These are phyloP conservation scores for Canariomyces notabilis DNA, from an alignment of 2,329 filamentous ascomycete genomes.

Conservation along the genomic window DNA sequence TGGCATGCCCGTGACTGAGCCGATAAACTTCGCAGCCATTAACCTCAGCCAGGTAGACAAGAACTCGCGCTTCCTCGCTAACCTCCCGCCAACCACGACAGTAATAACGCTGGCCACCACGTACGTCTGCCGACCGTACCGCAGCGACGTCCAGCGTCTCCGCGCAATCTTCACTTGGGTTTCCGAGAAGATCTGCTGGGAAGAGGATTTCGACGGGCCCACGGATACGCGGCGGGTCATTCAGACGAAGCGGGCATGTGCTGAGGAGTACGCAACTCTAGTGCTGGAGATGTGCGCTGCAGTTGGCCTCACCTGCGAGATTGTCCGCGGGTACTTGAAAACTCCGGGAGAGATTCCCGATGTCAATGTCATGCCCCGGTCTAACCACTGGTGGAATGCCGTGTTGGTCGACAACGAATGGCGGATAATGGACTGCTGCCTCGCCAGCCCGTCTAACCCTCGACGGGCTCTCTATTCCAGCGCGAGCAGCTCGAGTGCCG, in stretches of 20 bases:
- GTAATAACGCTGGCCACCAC: constrained; percentile 78
- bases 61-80: constrained; percentile 84
- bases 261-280: constrained; percentile 82
- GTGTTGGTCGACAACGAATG: constrained; percentile 91
- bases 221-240: constrained; percentile 80
- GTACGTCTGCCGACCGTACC: constrained; percentile 89
- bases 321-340: constrained; percentile 88
- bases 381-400: constrained; percentile 98
- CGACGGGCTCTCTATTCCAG: constrained; percentile 72
- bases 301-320: constrained; percentile 80
- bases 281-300: constrained; percentile 92
- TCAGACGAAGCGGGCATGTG: constrained; percentile 74
- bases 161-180: constrained; percentile 98
- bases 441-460: constrained; percentile 88
- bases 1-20: constrained; percentile 74
- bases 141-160: constrained; percentile 87
- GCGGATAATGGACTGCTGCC: constrained; percentile 91
- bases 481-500: constrained; percentile 63
- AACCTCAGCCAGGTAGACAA: constrained; percentile 91
- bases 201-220: constrained; percentile 85
- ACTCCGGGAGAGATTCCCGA: constrained; percentile 79
- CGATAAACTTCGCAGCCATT: constrained; percentile 72
- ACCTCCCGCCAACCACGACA: constrained; percentile 75
- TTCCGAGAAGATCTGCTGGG: constrained; percentile 90
- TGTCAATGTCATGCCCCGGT: constrained; percentile 71